These are phyloP conservation scores for Aspergillus diversus DNA, from an alignment of 495 filamentous ascomycete genomes.

Conservation along the genomic window DNA sequence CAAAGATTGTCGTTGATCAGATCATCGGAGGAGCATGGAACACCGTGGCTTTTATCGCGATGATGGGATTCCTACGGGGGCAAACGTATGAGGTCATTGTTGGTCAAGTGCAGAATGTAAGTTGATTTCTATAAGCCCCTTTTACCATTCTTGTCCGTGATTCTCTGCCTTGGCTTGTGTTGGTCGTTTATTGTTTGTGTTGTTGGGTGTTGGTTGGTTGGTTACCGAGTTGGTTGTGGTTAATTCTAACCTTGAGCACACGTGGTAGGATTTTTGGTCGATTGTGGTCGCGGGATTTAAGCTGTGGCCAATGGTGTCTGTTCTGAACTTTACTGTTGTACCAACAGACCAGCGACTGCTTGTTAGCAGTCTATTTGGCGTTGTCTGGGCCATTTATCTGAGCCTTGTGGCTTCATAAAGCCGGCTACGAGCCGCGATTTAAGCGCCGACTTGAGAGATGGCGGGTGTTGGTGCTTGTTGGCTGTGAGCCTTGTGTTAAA, in stretches of 20 bases:
- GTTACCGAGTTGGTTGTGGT: neutral
- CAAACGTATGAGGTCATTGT: conserved; percentile 29
- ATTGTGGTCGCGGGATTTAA: conserved; percentile 72
- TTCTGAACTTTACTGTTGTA: conserved; percentile 75
- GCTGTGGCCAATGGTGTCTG: conserved; percentile 79
- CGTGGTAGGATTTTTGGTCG: conserved; percentile 61
- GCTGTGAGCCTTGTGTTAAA: no score
- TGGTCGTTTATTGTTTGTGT: neutral
- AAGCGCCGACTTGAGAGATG: neutral
- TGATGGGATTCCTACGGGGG: conserved; percentile 52
- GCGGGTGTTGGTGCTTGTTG: no score
- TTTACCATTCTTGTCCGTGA: neutral
- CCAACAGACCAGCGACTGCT: conserved; percentile 71
- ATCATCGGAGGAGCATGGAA: conserved; percentile 74
- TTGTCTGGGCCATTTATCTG: conserved; percentile 82
- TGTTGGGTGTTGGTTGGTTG: neutral
- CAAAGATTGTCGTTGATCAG: conserved; percentile 80
- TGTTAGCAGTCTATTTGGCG: conserved; percentile 70
- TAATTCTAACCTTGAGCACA: neutral
- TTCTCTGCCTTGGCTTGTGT: neutral
- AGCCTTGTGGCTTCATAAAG: conserved; percentile 57
- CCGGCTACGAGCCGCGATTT: neutral
- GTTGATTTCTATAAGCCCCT: conserved; percentile 16
- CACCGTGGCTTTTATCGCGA: conserved; percentile 67
- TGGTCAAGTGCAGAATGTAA: conserved; percentile 40